Base-by-base conservation (phyloP, 768 basidiomycete species). In the Gyrodon lividus region DNA sequence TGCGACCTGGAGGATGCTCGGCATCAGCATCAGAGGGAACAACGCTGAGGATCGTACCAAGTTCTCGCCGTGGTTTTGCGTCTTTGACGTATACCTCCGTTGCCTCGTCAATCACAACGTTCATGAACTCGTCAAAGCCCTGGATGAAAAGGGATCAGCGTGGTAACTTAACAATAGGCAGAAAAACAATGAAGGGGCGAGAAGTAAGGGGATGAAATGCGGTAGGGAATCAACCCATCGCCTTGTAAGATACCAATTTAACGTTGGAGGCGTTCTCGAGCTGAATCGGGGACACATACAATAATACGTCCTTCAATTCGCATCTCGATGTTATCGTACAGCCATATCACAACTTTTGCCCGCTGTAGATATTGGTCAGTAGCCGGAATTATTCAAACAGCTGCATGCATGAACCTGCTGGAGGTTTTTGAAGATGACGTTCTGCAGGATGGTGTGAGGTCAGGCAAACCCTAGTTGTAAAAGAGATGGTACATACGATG, bases 101-200 rank as follows among this genome's bases (percentile, higher is more conserved):
- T 39, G 95, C 92, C 43, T 97, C 91, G 60, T 99, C 96, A 20
- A 99, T 73, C 31, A 98, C 91, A 26, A 99, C 73, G 66, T 99
- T 99, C 96, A 99, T 99, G 73, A 98, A 99, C 70, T 99, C 96
- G 67, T 99, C 96, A 62, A 99, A 99, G 35, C 96, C 95, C 96
- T 98, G 65, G 10, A 34, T 10, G 35, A 54, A 41, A 41, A 42
- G 51, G 47, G 38, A 37, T 71, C 55, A 76, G 68, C 54, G 46
- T 45, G 19, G 46, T 52, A 16, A 7, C 38, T 47, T 35, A 55
- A 35, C 22, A 31, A 16, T 39, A 16, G 20, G 8, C 14, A 48
- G 17, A 58, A 39, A 31, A 41, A 28, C 8, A 43, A 24, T 34
- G 17, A 51, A 47, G 47, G 51, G 34, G 33, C 44, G 35, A 58